Percentiles rank a stretch among this genome's conserved stretches.
Evolutionary conservation across 2,329 filamentous ascomycete genomes (phyloP).

Genomic region (Xylariaceae sp.): DNA sequence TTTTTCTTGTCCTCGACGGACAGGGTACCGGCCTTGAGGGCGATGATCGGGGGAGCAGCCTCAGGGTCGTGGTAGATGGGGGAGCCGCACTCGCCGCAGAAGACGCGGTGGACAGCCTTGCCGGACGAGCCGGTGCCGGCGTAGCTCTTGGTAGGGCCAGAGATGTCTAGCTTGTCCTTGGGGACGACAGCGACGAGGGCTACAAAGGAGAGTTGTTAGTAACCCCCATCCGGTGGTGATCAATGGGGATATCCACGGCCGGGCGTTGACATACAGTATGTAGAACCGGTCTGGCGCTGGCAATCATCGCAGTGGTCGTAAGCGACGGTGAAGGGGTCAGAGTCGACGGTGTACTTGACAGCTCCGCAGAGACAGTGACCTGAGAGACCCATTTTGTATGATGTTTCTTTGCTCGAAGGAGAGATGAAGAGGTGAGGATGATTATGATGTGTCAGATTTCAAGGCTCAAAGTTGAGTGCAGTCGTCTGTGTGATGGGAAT

Average conservation of each 20-base stretch:
- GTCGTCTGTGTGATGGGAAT: slow-evolving; percentile 1
- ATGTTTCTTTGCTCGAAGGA: slow-evolving; percentile 1
- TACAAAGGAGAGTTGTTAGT: slow-evolving; percentile 29
- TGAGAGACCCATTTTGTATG: slow-evolving; percentile 54
- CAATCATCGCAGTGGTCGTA: slow-evolving; percentile 72
- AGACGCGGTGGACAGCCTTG: slow-evolving; percentile 60
- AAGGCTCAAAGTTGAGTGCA: slow-evolving; percentile 3
- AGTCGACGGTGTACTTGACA: slow-evolving; percentile 59
- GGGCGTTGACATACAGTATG: slow-evolving; percentile 50
- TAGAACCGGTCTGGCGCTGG: slow-evolving; percentile 64
- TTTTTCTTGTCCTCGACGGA: slow-evolving; percentile 60
- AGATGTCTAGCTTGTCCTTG: slow-evolving; percentile 59
- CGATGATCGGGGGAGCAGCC: slow-evolving; percentile 64
- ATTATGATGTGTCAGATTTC: slow-evolving; percentile 1
- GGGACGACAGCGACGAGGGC: slow-evolving; percentile 61
- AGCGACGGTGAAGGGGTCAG: slow-evolving; percentile 38
- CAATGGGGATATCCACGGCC: neutral
- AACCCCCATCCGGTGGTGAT: neutral
- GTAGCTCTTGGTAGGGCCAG: slow-evolving; percentile 60
- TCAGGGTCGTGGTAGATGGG: slow-evolving; percentile 67
- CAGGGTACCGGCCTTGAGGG: slow-evolving; percentile 61
- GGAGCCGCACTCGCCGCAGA: slow-evolving; percentile 64
- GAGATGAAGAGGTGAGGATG: slow-evolving; percentile 3
- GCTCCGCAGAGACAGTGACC: slow-evolving; percentile 68
- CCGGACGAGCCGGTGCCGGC: slow-evolving; percentile 55